Base-by-base conservation (phyloP, 140 eudicot species). In the Cichorium intybus region DNA sequence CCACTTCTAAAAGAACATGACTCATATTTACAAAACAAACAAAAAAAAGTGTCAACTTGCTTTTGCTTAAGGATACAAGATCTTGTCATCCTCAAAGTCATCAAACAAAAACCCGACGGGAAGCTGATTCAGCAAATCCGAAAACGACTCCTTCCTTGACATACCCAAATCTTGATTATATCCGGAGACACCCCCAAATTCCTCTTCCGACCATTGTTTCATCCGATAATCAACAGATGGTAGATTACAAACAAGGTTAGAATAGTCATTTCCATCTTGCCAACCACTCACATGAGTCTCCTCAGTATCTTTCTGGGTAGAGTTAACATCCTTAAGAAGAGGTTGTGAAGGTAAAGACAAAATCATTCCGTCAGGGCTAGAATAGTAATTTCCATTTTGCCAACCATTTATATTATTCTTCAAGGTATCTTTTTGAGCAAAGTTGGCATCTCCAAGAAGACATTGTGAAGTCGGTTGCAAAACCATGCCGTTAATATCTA, bases 101-200 rank as follows among this genome's bases (percentile, higher is more conserved):
- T 77, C 70, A 53, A 2, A 70, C 56, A 58, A 56, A 54, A 84
- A 34, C 46, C 54, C 75, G 0, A 84, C 78, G 16, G 88, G 96
- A 28, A 87, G 91, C 51, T 66, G 63, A 33, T 47, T 56, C 45
- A 87, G 52, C 60, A 85, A 53, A 10, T 87, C 92, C 11, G 56
- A 70, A 15, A 55, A 80, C 1, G 97, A 85, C 70, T 83, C 97
- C 2, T 29, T 77, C 63, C 89, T 74, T 2, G 76, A 39, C 80
- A 87, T 65, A 29, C 51, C 37, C 18, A 31, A 45, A 10, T 60
- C 45, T 52, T 56, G 63, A 65, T 73, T 77, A 37, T 14, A 12
- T 12, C 69, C 34, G 17, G 62, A 39, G 27, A 17, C 66, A 16
- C 41, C 37, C 68, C 22, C 20, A 20, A 35, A 7, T 4, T 24